Evolutionary conservation across 2,329 filamentous ascomycete species (phyloP).

Genomic region (Akanthomyces dipterigenus): DNA sequence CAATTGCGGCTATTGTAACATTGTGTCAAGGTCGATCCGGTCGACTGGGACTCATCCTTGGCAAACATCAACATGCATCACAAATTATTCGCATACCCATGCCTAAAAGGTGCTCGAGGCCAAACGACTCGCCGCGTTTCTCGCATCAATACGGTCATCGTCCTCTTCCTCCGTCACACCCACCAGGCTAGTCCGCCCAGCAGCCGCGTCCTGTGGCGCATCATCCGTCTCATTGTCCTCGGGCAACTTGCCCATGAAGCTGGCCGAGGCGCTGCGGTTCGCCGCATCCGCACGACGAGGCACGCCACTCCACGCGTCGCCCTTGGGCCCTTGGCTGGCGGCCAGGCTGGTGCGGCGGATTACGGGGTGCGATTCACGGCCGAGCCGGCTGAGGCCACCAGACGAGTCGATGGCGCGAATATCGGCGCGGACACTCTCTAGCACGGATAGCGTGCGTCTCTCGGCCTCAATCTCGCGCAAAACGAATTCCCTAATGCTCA

Average conservation of each 20-base stretch:
- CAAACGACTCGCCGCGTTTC: constrained; percentile 89
- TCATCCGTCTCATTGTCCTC: constrained; percentile 53
- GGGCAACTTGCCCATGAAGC: constrained; percentile 55
- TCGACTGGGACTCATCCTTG: neutral
- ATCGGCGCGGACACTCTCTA: constrained; percentile 91
- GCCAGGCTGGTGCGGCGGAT: constrained; percentile 68
- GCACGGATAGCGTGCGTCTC: constrained; percentile 78
- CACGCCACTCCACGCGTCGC: constrained; percentile 97
- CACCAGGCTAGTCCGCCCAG: constrained; percentile 44
- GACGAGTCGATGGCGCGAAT: constrained; percentile 88
- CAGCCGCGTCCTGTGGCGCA: constrained; percentile 30
- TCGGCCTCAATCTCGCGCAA: constrained; percentile 94
- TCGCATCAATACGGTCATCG: constrained; percentile 88
- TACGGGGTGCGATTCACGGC: constrained; percentile 78
- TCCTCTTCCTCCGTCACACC: constrained; percentile 73
- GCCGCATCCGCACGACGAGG: constrained; percentile 75
- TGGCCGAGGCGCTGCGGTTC: constrained; percentile 69
- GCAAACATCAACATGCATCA: neutral
- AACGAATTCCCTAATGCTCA: constrained; percentile 85
- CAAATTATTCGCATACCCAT: constrained; percentile 2
- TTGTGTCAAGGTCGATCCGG: neutral
- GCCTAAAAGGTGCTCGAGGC: constrained; percentile 84
- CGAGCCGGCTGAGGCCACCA: constrained; percentile 82
- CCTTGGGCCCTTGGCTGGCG: constrained; percentile 89
- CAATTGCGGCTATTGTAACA: constrained; percentile 3